Evolutionary conservation across 352 stramenopile species (phyloP).

Genomic region (Globisporangium cylindrosporum): DNA sequence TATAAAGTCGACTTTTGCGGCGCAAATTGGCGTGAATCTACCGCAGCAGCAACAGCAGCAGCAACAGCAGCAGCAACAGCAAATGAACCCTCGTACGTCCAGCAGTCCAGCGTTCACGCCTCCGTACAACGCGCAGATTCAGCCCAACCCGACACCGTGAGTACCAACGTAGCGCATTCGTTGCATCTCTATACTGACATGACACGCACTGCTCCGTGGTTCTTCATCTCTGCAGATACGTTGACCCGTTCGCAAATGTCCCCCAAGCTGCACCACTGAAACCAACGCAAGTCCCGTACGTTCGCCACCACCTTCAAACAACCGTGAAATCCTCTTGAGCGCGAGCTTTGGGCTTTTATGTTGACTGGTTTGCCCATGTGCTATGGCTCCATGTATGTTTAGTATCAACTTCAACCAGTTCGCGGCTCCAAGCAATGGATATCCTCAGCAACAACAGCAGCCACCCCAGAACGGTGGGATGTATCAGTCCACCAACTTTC

Average conservation of each 20-base stretch:
- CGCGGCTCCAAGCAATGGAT: constrained; percentile 23
- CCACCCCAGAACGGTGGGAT: constrained; percentile 21
- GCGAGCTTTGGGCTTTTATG: neutral
- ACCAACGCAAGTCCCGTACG: constrained; percentile 28
- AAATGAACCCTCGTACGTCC: constrained; percentile 19
- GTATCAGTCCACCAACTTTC: constrained; percentile 23
- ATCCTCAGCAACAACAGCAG: constrained; percentile 25
- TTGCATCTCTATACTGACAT: neutral
- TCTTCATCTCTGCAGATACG: constrained; percentile 28
- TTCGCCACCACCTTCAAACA: neutral
- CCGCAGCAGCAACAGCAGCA: constrained; percentile 21
- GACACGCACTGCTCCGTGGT: neutral
- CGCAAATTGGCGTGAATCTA: constrained; percentile 13
- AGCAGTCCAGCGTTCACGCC: constrained; percentile 30
- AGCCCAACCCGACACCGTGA: constrained; percentile 6
- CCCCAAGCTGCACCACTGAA: constrained; percentile 42
- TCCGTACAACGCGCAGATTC: constrained; percentile 4
- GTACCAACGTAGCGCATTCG: neutral
- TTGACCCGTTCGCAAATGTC: constrained; percentile 62
- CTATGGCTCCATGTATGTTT: neutral
- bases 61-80: constrained; percentile 19
- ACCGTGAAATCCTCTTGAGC: neutral
- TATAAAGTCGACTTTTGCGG: constrained; percentile 20
- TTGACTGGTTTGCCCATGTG: neutral
- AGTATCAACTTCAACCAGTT: constrained; percentile 60